phyloP scores from a whole-genome alignment of 768 basidiomycete species.

The Chiua virens region DNA sequence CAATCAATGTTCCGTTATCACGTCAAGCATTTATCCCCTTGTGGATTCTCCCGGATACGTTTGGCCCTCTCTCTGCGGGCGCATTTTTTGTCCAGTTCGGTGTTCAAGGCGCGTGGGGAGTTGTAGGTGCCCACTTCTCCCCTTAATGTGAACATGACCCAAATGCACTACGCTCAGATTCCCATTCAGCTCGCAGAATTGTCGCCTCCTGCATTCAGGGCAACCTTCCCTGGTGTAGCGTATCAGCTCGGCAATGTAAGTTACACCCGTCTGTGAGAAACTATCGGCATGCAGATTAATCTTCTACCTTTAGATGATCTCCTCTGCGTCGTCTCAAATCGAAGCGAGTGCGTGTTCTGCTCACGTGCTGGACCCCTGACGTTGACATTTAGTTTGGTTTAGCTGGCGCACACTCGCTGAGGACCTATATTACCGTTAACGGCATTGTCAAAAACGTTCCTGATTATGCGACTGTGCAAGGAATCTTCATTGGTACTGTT shows the following conservation, averaged over 20 bases:
- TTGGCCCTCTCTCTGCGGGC: constrained; percentile 70
- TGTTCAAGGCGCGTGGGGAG: constrained; percentile 90
- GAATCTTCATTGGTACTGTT: constrained; percentile 88
- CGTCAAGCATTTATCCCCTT: constrained; percentile 60
- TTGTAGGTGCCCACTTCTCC: constrained; percentile 52
- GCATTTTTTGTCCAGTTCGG: constrained; percentile 87
- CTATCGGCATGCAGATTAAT: not conserved
- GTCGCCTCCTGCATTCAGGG: constrained; percentile 86
- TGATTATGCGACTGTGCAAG: constrained; percentile 78
- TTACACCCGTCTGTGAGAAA: not conserved
- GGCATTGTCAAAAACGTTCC: constrained; percentile 45
- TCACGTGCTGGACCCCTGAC: not conserved
- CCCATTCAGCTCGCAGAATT: constrained; percentile 83
- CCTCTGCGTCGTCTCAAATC: constrained; percentile 66
- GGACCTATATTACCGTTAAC: constrained; percentile 45
- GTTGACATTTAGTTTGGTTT: not conserved
- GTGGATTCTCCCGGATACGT: constrained; percentile 77
- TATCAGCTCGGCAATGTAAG: constrained; percentile 77
- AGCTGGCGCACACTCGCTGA: constrained; percentile 62
- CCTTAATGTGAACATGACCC: not conserved
- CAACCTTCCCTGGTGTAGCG: constrained; percentile 82
- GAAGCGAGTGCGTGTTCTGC: constrained; percentile 24
- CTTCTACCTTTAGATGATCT: constrained; percentile 47
- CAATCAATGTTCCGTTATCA: not conserved
- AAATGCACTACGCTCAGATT: constrained; percentile 33